Conservation (phyloP, 2,329 filamentous ascomycete genomes). For the Sphaerulina populicola region DNA sequence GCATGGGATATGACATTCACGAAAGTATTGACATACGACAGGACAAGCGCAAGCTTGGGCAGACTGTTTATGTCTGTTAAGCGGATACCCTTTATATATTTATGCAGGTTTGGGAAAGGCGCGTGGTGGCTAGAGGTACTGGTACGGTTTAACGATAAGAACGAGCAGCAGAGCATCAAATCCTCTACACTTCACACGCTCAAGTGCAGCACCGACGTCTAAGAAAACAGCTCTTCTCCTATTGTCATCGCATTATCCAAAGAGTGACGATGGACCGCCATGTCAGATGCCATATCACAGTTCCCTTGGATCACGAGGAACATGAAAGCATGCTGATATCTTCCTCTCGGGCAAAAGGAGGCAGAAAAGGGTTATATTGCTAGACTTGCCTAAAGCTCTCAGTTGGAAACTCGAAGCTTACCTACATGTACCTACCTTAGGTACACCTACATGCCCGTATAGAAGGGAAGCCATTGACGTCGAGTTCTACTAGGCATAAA, state of each 20-base stretch:
- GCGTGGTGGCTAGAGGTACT: no score
- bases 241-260: no score
- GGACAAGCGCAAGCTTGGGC: constrained; percentile 8
- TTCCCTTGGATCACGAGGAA: no score
- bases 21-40: constrained; percentile 6
- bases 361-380: not conserved
- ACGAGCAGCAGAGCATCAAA: not conserved
- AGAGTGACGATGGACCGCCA: no score
- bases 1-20: constrained; percentile 2
- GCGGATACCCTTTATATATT: not conserved
- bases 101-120: not conserved
- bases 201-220: no score
- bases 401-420: not conserved
- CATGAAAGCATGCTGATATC: not conserved
- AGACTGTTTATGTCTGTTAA: not conserved
- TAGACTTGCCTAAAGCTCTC: constrained; percentile 3
- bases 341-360: not conserved
- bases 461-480: not conserved
- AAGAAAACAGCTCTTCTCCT: no score
- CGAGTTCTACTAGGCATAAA: not conserved
- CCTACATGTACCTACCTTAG: no score
- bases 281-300: no score
- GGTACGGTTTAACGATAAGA: not conserved
- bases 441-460: no score
- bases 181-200: no score